Conservation (phyloP, 345 rosid species). For the Eucalyptus viminalis region DNA sequence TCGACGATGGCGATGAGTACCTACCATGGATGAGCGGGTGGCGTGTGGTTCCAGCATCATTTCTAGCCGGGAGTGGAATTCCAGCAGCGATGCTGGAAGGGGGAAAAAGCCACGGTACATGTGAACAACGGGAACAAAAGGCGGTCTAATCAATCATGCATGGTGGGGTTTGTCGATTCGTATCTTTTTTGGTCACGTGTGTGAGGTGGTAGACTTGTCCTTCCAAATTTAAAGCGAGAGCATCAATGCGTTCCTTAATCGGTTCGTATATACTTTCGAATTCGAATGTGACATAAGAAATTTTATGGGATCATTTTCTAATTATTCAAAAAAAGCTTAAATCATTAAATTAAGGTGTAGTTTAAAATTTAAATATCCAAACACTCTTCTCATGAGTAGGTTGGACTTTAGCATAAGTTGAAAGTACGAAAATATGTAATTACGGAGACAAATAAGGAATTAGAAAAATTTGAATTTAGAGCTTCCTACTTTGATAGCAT, state of each 20-base stretch:
- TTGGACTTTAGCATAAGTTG: neutral
- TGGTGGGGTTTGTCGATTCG: neutral
- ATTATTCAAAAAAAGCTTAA: too few species aligned
- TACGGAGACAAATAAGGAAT: neutral
- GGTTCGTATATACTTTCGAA: neutral
- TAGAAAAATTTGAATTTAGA: neutral
- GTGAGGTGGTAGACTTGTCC: neutral
- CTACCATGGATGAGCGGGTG: neutral
- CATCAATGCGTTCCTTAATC: too few species aligned
- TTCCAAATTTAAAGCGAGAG: neutral
- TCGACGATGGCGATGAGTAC: neutral
- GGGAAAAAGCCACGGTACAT: neutral
- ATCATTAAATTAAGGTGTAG: too few species aligned
- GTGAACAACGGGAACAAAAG: neutral
- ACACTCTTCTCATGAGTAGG: too few species aligned
- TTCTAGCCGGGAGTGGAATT: neutral
- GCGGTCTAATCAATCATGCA: neutral
- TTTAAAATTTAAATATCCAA: too few species aligned
- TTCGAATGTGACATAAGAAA: neutral
- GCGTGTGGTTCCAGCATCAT: neutral
- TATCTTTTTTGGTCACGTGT: neutral
- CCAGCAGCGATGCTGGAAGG: neutral
- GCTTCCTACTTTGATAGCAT: neutral
- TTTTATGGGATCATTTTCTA: neutral
- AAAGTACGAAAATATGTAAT: rapidly evolving